Evolutionary conservation across 768 basidiomycete genomes (phyloP).

Genomic region (Serendipita sp.): DNA sequence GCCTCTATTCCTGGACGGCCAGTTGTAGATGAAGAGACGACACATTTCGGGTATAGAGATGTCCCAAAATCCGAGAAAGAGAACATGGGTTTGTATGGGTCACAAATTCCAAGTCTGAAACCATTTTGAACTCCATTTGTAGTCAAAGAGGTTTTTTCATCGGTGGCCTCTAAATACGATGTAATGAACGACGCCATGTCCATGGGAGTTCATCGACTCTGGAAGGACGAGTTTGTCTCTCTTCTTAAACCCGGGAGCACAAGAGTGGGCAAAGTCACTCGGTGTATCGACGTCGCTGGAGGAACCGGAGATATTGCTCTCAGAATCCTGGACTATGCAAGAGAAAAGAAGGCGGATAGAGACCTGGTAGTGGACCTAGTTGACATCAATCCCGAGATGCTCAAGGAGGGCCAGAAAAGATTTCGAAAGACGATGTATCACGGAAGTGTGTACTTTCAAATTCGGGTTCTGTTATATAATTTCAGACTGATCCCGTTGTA

Average conservation of each 20-base stretch:
- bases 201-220: constrained; percentile 84
- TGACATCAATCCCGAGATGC: constrained; percentile 92
- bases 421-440: constrained; percentile 98
- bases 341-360: constrained; percentile 77
- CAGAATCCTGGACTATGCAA: constrained; percentile 77
- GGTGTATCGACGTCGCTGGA: constrained; percentile 90
- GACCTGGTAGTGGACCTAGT: constrained; percentile 80
- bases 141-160: constrained; percentile 89
- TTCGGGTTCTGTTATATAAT: too few relatives aligned
- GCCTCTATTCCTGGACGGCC: not conserved
- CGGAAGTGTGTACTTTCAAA: constrained; percentile 46
- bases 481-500: constrained; percentile 1
- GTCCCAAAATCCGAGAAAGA: constrained; percentile 82
- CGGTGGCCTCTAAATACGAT: constrained; percentile 90
- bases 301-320: constrained; percentile 97
- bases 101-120: not conserved
- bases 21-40: constrained; percentile 22
- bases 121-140: not conserved
- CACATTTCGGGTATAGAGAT: constrained; percentile 88
- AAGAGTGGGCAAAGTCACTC: constrained; percentile 45
- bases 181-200: constrained; percentile 99
- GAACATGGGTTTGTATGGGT: constrained; percentile 27
- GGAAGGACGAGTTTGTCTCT: constrained; percentile 86
- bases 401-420: constrained; percentile 74
- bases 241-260: constrained; percentile 47